Evolutionary conservation across 1,284 basidiomycete species (phyloP), one percentile per base, ranked within the genome.

Genomic region (Leccinum pallidistipes): DNA sequence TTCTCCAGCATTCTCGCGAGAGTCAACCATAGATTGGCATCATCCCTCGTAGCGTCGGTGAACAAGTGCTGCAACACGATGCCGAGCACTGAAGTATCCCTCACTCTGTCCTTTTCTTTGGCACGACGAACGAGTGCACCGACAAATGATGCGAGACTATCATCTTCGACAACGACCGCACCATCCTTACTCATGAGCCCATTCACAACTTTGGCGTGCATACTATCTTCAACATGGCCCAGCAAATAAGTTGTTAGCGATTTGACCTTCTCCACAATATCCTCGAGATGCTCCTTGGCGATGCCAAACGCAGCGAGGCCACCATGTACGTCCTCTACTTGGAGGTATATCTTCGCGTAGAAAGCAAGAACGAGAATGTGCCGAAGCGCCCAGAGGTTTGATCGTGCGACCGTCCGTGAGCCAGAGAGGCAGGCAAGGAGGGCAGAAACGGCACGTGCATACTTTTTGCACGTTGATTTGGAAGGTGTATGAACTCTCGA

Each of bases 1-100:
- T 81, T 84, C 67, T 91, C 85, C 5, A 88, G 63, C 61, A 77
- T 83, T 70, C 88, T 82, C 5, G 85, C 89, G 38, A 91, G 79
- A 2, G 77, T 70, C 54, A 96, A 76, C 93, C 95, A 96, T 40
- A 81, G 72, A 61, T 94, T 93, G 0, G 86, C 87, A 64, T 95
- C 92, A 0, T 76, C 77, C 45, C 79, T 81, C 3, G 83, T 83
- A 0, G 87, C 80, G 61, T 86, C 86, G 47, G 82, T 79, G 59
- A 95, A 75, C 29, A 87, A 72, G 69, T 86, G 80, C 31, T 82
- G 82, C 53, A 95, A 69, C 8, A 92, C 78, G 45, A 79, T 76
- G 57, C 82, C 78, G 43, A 95, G 74, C 18, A 90, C 78, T 16
- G 87, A 80, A 4, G 85, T 74, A 62, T 88, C 83, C 50, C 83